Base-by-base conservation (phyloP, 345 rosid genomes). In the Clausena lansium region DNA sequence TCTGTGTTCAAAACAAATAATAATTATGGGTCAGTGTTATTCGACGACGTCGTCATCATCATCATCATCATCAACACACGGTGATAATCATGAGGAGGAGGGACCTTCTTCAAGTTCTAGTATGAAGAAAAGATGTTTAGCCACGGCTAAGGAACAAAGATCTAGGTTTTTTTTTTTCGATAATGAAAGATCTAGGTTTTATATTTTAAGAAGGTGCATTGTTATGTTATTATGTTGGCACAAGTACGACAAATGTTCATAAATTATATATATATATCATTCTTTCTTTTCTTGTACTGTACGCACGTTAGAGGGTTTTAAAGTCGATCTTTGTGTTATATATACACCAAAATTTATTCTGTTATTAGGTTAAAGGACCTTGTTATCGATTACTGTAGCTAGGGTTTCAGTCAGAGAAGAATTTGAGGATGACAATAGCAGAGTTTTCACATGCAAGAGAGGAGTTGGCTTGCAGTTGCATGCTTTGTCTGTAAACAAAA, bases 111-210 rank as follows among this genome's bases (percentile, higher is more conserved):
- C 70, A 5, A 25, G 54, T 9, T 38, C 73, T 41, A 81, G 81
- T 62, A 69, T 41, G 79, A 79, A 78, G 78, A 82, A 75, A 52
- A 57, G 78, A 63, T 78, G 81, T 36, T 24, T 81, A 41, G 50
- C 74, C 30, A 54, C 63, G 77, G 86, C 76, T 14, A 84, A 69
- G 66, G 85, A 74, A 70, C 77, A 74, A 70, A 59, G 77, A 60
- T 81, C 77, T 70, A 79, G 81, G 75, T 59, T 84, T 55, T 84
- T n/a, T n/a, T n/a, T n/a, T n/a, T n/a, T n/a, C n/a, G n/a, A n/a
- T n/a, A n/a, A n/a, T n/a, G n/a, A 74, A 70, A 59, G 77, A 60
- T 81, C 77, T 70, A 79, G 81, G 75, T 59, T 84, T 55, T 84
- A 84, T 70, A 70, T 80, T 17, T 55, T 74, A 70, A 79, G 83